Evolutionary conservation across 1,284 basidiomycete genomes (phyloP), one percentile per base, ranked within the genome.

Genomic region (Cryptococcus jaspeensis): DNA sequence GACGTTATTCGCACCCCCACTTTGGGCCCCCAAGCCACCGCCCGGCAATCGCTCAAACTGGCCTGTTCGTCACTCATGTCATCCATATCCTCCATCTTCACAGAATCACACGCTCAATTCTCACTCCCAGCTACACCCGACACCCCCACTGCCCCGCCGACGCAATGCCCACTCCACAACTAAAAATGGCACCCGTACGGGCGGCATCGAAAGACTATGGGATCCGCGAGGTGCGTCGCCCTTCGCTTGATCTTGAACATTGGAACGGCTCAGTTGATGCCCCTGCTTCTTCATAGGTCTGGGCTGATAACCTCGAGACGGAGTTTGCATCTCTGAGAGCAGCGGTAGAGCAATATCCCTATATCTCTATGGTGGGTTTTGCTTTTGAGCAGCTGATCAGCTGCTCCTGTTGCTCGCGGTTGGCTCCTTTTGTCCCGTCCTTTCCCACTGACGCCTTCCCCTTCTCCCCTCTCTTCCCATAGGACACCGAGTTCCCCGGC

Each of bases 401-500:
- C 18, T 50, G 1, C 35, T 37, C 4, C 37, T 3, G 20, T 2
- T 39, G 28, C n/a, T 13, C 40, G 47, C 52, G 53, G 50, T 53
- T 36, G 16, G 62, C 63, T 52, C 51, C 54, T 57, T 62, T 58
- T 60, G 47, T 37, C 55, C 58, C 72, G 72, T 55, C 60, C 16
- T 32, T 28, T 43, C 41, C 38, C 36, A 42, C 12, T 42, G n/a
- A 42, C 22, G 5, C 40, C 5, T 42, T 4, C 22, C 40, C 22
- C 40, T 4, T 12, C 40, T 12, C 40, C 40, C 7, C 12, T 12
- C 12, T 42, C n/a, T 42, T 7, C 28, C 15, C 28, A 35, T 73
- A 95, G 92, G 95, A 99, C 76, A 98, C 96, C 60, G 96, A 99
- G 78, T 99, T 99, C 75, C 95, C 95, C 28, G 96, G 96, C 9